Percentiles rank a stretch among this genome's conserved stretches.
phyloP scores from a whole-genome alignment of 2,329 filamentous ascomycete species.

The Tolypocladium tropicale region DNA sequence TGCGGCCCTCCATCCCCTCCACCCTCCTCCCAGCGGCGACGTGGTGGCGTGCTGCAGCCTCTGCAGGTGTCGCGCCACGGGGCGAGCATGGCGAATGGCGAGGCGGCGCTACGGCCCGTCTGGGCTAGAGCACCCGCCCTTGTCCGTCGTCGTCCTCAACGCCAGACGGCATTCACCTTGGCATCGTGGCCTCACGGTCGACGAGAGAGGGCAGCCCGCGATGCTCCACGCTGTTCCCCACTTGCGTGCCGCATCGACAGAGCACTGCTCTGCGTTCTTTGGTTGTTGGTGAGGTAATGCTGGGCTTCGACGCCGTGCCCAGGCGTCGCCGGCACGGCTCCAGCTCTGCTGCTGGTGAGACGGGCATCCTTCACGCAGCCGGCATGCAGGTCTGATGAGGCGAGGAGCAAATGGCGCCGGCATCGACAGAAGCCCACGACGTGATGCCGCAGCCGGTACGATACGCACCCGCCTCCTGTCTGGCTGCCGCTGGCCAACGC shows the following conservation, averaged over 20 bases:
- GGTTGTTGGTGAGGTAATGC: background rate
- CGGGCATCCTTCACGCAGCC: background rate
- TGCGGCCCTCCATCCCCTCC: too few relatives aligned
- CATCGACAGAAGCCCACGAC: background rate
- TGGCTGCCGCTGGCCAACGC: background rate
- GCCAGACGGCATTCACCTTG: background rate
- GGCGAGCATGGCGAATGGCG: background rate
- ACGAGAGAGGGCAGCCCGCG: background rate
- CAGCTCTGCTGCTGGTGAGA: background rate
- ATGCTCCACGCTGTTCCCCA: background rate
- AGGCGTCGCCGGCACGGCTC: background rate
- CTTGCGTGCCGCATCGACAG: background rate
- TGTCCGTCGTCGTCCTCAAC: background rate
- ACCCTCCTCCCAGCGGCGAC: too few relatives aligned
- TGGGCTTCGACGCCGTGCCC: background rate
- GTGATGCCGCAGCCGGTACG: background rate
- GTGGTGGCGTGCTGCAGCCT: conserved; percentile 1
- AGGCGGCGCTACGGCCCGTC: background rate
- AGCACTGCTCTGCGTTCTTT: background rate
- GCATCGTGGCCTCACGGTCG: background rate
- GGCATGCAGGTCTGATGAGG: background rate
- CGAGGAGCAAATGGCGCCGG: background rate
- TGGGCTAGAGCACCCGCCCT: background rate
- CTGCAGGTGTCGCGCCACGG: background rate
- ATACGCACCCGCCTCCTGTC: background rate